Evolutionary conservation across 768 basidiomycete genomes (phyloP), one percentile per base, ranked within the genome.

Genomic region (Hypholoma fasciculare): DNA sequence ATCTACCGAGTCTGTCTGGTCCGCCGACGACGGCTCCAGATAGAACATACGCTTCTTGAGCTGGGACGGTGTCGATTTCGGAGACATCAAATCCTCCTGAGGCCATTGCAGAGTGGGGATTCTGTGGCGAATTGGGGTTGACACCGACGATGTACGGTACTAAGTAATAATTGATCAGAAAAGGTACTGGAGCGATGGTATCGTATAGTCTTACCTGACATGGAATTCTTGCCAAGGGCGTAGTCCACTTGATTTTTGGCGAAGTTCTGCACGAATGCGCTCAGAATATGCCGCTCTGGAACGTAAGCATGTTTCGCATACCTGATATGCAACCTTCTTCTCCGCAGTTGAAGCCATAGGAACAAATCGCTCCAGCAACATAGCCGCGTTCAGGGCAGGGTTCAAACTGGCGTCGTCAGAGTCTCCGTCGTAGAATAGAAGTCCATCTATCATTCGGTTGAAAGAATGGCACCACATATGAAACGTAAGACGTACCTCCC

Each of bases 11-110:
- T 57, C 76, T 77, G 65, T 91, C 84, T 0, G 95, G 95, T 30
- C 95, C 96, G 44, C 96, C 96, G 13, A 96, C 82, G 26, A 95
- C 84, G 20, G 88, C 94, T 30, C 95, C 95, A 66, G 94, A 96
- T 8, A 97, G 72, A 1, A 91, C 79, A 69, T 94, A 84, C 0
- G 88, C 84, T 69, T 91, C 89, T 57, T 85, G 73, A 9, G 74
- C 75, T 1, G 94, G 95, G 47, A 79, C 80, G 2, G 85, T 89
- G 69, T 95, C 82, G 55, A 96, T 88, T 30, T 82, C 70, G 39
- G 66, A 72, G 62, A 90, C 82, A 64, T 93, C 82, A 56, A 81
- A 78, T 1, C 92, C 94, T 30, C 95, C 95, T 57, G 89, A 89
- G 2, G 96, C 90, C 75, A 90, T 81, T 1, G 94, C 95, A 5